A percentile compares a stretch with the other conserved stretches of the same genome.
Conservation (phyloP, 768 basidiomycete genomes). For the Rhizopogon vesiculosus region DNA sequence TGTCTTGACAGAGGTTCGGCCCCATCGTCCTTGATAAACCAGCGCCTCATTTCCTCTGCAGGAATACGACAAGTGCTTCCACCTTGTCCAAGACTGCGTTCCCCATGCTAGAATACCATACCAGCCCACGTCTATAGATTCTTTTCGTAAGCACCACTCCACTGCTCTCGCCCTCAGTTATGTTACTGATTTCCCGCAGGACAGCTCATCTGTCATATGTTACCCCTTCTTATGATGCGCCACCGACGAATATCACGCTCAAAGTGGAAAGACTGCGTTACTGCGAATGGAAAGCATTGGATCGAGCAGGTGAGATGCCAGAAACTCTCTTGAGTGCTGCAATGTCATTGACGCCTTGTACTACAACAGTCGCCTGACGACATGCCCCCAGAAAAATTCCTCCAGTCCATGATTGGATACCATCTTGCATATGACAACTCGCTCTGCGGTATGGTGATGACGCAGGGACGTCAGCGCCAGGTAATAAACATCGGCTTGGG, state of each 20-base stretch:
- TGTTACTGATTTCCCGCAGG: constrained; percentile 35
- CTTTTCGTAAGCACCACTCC: constrained; percentile 52
- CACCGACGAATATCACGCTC: constrained; percentile 74
- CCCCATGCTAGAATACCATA: constrained; percentile 51
- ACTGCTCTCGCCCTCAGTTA: not conserved
- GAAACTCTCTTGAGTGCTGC: not conserved
- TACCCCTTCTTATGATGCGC: constrained; percentile 83
- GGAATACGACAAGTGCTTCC: constrained; percentile 72
- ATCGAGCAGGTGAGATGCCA: constrained; percentile 61
- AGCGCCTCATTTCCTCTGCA: constrained; percentile 21
- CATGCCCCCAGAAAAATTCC: constrained; percentile 58
- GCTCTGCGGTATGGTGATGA: constrained; percentile 81
- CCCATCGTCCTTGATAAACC: not conserved
- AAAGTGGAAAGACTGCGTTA: constrained; percentile 66
- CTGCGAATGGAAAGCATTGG: constrained; percentile 69
- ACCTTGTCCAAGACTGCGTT: constrained; percentile 56
- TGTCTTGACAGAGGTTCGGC: constrained; percentile 54
- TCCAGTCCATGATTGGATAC: constrained; percentile 77
- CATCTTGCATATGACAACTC: constrained; percentile 66
- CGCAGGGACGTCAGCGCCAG: constrained; percentile 68
- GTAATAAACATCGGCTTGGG: constrained; percentile 84
- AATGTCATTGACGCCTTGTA: constrained; percentile 7
- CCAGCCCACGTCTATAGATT: constrained; percentile 54
- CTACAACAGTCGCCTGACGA: constrained; percentile 45
- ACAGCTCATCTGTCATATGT: constrained; percentile 64